Percentiles rank a stretch among this genome's conserved stretches.
phyloP scores from a whole-genome alignment of 2,329 filamentous ascomycete genomes.

The Myriosclerotinia curreyana region DNA sequence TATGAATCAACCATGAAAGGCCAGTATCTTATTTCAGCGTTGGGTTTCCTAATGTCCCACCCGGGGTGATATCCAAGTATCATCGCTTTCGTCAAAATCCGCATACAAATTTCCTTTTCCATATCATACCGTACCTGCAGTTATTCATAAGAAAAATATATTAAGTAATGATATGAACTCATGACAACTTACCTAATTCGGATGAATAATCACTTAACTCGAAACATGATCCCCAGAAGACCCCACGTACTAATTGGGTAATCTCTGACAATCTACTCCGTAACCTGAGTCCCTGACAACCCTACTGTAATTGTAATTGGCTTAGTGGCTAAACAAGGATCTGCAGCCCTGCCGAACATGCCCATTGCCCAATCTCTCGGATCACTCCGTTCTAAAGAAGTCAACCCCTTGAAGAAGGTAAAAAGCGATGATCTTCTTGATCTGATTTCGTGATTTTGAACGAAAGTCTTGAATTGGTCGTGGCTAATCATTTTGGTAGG shows the following conservation, averaged over 20 bases:
- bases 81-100: not conserved
- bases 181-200: conserved; percentile 6
- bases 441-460: conserved; percentile 5
- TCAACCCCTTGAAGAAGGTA: conserved; percentile 1
- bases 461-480: not conserved
- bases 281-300: too few relatives aligned
- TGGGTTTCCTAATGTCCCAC: too few relatives aligned
- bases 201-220: conserved; percentile 17
- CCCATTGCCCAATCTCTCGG: conserved; percentile 21
- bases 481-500: not conserved
- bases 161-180: conserved; percentile 9
- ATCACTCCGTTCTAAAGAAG: conserved; percentile 15
- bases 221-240: conserved; percentile 20
- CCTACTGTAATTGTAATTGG: not conserved
- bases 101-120: conserved; percentile 18
- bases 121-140: conserved; percentile 14
- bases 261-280: conserved; percentile 23
- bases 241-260: conserved; percentile 20
- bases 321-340: not conserved
- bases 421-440: not conserved
- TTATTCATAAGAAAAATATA: conserved; percentile 19
- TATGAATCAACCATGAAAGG: not conserved
- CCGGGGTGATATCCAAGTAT: not conserved
- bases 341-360: conserved; percentile 18
- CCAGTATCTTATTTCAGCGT: conserved; percentile 7